These are phyloP conservation scores for Penicillium nordicum DNA, from an alignment of 2,329 filamentous ascomycete genomes.

Conservation along the genomic window DNA sequence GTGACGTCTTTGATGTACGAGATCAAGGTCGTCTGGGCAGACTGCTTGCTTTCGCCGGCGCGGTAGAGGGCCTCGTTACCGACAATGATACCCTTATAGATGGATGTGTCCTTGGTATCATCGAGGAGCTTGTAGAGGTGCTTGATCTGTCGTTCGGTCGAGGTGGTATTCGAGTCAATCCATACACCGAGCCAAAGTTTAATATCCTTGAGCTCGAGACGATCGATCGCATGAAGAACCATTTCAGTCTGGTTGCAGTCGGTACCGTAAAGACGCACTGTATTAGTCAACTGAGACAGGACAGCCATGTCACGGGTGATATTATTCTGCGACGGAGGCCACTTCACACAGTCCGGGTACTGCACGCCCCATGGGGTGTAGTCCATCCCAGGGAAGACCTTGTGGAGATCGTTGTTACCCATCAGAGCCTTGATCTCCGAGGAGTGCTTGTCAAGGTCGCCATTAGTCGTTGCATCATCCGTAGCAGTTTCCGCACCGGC, in stretches of 20 bases:
- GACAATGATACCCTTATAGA: constrained; percentile 61
- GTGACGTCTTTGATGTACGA: constrained; percentile 65
- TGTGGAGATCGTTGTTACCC: constrained; percentile 78
- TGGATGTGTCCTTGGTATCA: constrained; percentile 38
- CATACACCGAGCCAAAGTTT: constrained; percentile 95
- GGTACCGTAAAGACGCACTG: constrained; percentile 84
- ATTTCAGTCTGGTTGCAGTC: constrained; percentile 98
- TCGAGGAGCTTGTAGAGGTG: constrained; percentile 85
- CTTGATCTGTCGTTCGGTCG: constrained; percentile 73
- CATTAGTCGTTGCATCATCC: constrained; percentile 60
- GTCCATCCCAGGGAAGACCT: constrained; percentile 91
- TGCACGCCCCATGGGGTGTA: constrained; percentile 91
- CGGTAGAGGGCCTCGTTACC: constrained; percentile 63
- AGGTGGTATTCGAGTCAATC: constrained; percentile 79
- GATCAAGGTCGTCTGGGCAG: constrained; percentile 63
- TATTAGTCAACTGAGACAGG: constrained; percentile 83
- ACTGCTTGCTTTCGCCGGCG: constrained; percentile 50
- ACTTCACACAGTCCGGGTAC: constrained; percentile 75
- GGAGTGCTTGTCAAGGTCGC: constrained; percentile 71
- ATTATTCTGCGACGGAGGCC: constrained; percentile 87
- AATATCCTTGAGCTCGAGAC: constrained; percentile 67
- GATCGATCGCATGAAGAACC: constrained; percentile 77
- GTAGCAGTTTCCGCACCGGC: constrained; percentile 51
- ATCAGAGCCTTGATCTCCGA: constrained; percentile 75
- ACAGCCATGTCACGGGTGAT: constrained; percentile 88